Percentiles rank a stretch among this genome's conserved stretches.
These are phyloP conservation scores for Friedmanniomyces simplex DNA, from an alignment of 495 filamentous ascomycete species.

Conservation along the genomic window DNA sequence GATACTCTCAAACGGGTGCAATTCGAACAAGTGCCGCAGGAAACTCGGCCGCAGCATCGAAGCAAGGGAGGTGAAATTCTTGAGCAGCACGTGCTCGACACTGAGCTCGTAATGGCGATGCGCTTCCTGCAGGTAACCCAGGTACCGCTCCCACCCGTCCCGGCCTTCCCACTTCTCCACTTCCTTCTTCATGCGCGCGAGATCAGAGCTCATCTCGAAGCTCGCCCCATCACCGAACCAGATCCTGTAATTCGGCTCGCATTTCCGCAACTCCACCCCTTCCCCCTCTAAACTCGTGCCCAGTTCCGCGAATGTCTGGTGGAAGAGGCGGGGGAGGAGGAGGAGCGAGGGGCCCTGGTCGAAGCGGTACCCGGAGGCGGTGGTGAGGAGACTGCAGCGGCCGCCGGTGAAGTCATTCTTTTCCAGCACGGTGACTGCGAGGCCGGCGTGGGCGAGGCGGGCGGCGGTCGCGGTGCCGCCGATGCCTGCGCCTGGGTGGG, in stretches of 20 bases:
- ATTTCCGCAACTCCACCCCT: constrained; percentile 52
- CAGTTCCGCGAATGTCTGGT: constrained; percentile 52
- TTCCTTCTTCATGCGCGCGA: constrained; percentile 53
- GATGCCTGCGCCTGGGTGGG: constrained; percentile 46
- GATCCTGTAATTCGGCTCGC: constrained; percentile 60
- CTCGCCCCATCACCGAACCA: constrained; percentile 53
- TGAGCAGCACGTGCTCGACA: constrained; percentile 47
- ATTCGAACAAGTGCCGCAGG: constrained; percentile 38
- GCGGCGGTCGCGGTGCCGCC: constrained; percentile 58
- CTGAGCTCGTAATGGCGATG: constrained; percentile 56
- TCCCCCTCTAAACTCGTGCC: constrained; percentile 49
- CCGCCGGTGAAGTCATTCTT: constrained; percentile 60
- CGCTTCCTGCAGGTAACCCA: constrained; percentile 50
- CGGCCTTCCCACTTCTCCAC: constrained; percentile 56
- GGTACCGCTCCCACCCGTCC: constrained; percentile 52
- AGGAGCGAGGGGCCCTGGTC: constrained; percentile 64
- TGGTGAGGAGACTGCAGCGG: constrained; percentile 47
- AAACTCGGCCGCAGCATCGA: constrained; percentile 44
- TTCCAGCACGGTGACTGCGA: constrained; percentile 55
- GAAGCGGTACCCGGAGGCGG: constrained; percentile 50
- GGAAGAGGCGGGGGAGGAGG: constrained; percentile 55
- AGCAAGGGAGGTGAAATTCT: constrained; percentile 48
- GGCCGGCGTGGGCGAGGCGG: constrained; percentile 54
- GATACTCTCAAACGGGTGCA: constrained; percentile 58
- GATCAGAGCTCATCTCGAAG: constrained; percentile 50